These are phyloP conservation scores for Penicillium maclennaniae DNA, from an alignment of 495 filamentous ascomycete genomes.

Conservation along the genomic window DNA sequence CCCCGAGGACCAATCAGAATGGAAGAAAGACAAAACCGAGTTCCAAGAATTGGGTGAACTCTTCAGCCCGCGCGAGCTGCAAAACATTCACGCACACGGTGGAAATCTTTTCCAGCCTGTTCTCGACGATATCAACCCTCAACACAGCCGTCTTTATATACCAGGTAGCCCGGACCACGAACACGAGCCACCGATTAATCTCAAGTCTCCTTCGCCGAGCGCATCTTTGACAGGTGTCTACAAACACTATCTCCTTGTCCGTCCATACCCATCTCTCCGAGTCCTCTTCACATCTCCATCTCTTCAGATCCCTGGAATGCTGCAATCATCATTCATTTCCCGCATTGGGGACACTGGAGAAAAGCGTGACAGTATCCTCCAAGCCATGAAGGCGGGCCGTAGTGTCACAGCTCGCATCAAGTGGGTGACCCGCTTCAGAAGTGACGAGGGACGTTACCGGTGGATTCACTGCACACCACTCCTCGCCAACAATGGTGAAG, in stretches of 20 bases:
- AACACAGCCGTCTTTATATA: conserved; percentile 8
- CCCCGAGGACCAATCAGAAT: background rate
- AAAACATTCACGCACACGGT: conserved; percentile 39
- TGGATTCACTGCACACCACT: conserved; percentile 63
- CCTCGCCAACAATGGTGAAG: conserved; percentile 51
- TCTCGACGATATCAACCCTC: conserved; percentile 3
- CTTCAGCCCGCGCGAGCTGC: conserved; percentile 54
- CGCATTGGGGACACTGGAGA: conserved; percentile 50
- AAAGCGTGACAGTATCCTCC: conserved; percentile 52
- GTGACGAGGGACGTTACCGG: conserved; percentile 43
- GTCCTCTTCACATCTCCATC: conserved; percentile 62
- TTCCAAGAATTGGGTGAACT: conserved; percentile 57
- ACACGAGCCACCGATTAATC: background rate
- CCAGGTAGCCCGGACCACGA: conserved; percentile 10
- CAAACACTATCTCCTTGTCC: conserved; percentile 57
- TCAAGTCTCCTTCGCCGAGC: background rate
- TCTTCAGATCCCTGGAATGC: conserved; percentile 56
- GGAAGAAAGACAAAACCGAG: conserved; percentile 18
- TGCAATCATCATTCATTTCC: conserved; percentile 52
- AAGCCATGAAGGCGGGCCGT: conserved; percentile 53
- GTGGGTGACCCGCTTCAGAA: conserved; percentile 47
- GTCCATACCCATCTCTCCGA: conserved; percentile 58
- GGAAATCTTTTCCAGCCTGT: conserved; percentile 33
- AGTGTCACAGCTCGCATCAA: conserved; percentile 63
- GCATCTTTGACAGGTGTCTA: conserved; percentile 42